A percentile compares a stretch with the other conserved stretches of the same genome.
Evolutionary conservation across 352 stramenopile species (phyloP).

Genomic region (Phytophthora ramorum): DNA sequence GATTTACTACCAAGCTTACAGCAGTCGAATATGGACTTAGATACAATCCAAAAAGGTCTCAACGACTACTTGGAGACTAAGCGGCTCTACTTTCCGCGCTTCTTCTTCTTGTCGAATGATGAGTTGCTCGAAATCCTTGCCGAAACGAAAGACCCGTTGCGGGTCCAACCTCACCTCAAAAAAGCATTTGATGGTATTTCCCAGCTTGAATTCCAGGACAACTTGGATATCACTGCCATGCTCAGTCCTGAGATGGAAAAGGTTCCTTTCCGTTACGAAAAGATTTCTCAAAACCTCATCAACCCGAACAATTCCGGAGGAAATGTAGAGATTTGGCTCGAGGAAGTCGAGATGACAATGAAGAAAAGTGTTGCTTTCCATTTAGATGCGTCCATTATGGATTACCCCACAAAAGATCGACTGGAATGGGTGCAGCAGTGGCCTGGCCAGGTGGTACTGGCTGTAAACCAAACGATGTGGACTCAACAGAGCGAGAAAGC

Average conservation of each 20-base stretch:
- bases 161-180: conserved; percentile 95
- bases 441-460: conserved; percentile 93
- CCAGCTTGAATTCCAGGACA: conserved; percentile 92
- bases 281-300: conserved; percentile 90
- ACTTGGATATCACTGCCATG: conserved; percentile 94
- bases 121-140: conserved; percentile 93
- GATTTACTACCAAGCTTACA: conserved; percentile 87
- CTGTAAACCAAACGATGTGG: conserved; percentile 94
- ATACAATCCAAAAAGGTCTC: conserved; percentile 95
- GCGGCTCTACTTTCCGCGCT: conserved; percentile 90
- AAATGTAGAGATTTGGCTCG: conserved; percentile 93
- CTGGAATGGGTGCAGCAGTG: conserved; percentile 93
- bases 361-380: conserved; percentile 82
- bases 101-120: conserved; percentile 95
- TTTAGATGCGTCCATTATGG: conserved; percentile 85
- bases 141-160: conserved; percentile 93
- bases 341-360: conserved; percentile 89
- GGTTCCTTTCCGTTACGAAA: conserved; percentile 89
- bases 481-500: conserved; percentile 86
- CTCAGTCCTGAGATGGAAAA: conserved; percentile 88
- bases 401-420: conserved; percentile 89
- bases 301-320: conserved; percentile 94
- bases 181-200: conserved; percentile 95
- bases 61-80: conserved; percentile 94
- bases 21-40: conserved; percentile 93